A percentile compares a stretch with the other conserved stretches of the same genome.
These are phyloP conservation scores for Euphorbia corollata DNA, from an alignment of 441 rosid species.

Conservation along the genomic window DNA sequence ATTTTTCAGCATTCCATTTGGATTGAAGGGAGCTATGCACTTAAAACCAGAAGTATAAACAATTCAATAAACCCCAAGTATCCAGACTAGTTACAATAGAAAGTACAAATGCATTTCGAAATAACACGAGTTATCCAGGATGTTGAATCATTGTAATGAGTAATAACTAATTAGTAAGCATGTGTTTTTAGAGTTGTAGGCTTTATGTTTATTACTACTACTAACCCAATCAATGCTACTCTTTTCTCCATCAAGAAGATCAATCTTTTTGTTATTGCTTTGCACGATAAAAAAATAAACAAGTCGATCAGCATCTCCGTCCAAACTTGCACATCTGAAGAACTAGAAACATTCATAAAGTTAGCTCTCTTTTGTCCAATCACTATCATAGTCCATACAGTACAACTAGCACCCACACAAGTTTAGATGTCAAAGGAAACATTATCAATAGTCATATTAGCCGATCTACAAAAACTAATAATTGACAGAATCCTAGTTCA, in stretches of 20 bases:
- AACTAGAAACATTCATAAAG: slow-evolving; percentile 28
- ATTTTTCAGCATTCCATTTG: too few species aligned
- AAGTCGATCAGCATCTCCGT: slow-evolving; percentile 94
- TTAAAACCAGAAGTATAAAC: too few species aligned
- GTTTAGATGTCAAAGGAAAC: not conserved
- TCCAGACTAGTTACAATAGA: too few species aligned
- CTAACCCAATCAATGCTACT: slow-evolving; percentile 7
- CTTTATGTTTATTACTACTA: not conserved
- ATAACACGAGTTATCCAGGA: too few species aligned
- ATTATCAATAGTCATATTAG: slow-evolving; percentile 5
- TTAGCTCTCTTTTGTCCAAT: slow-evolving; percentile 20
- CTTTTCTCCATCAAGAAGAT: slow-evolving; percentile 88
- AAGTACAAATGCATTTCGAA: too few species aligned
- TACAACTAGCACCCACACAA: not conserved
- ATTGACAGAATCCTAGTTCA: slow-evolving; percentile 1
- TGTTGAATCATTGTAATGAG: too few species aligned
- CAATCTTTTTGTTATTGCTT: slow-evolving; percentile 35
- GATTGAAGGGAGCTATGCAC: too few species aligned
- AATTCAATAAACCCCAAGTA: too few species aligned
- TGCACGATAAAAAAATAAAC: slow-evolving; percentile 58
- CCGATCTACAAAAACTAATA: not conserved
- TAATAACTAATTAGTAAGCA: not conserved
- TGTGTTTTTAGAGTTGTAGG: slow-evolving; percentile 1
- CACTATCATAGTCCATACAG: slow-evolving; percentile 3
- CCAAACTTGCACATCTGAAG: slow-evolving; percentile 91